Evolutionary conservation across 2,329 filamentous ascomycete genomes (phyloP).

Genomic region (Aspergillus fischeri): DNA sequence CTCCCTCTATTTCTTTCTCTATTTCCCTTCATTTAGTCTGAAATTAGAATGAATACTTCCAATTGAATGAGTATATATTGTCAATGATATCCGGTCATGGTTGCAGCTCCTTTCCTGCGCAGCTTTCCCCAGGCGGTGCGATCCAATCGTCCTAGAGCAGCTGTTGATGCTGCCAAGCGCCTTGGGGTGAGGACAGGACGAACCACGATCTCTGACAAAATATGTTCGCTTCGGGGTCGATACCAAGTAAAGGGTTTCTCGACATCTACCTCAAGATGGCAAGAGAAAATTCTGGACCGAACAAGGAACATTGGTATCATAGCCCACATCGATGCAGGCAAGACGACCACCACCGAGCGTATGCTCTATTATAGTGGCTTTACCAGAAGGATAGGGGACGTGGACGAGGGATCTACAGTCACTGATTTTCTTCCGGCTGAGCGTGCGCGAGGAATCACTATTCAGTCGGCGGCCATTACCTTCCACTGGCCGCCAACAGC

Average conservation of each 20-base stretch:
- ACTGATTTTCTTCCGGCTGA: constrained; percentile 96
- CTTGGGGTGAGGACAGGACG: neutral
- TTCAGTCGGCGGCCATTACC: constrained; percentile 93
- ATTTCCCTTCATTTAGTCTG: neutral
- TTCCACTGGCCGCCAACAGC: constrained; percentile 76
- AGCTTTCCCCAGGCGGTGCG: constrained; percentile 22
- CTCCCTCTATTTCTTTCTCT: neutral
- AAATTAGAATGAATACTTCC: neutral
- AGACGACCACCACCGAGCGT: constrained; percentile 97
- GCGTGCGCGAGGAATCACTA: constrained; percentile 88
- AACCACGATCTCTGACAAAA: neutral
- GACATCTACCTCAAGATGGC: constrained; percentile 17
- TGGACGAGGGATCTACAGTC: constrained; percentile 93
- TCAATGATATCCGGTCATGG: constrained; percentile 19
- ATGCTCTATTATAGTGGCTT: constrained; percentile 97
- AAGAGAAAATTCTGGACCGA: constrained; percentile 46
- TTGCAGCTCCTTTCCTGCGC: constrained; percentile 28
- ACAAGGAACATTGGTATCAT: constrained; percentile 98
- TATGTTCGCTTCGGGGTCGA: neutral
- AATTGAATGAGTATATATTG: neutral
- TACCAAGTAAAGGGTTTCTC: constrained; percentile 23
- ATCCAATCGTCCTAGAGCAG: constrained; percentile 6
- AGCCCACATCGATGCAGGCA: constrained; percentile 96
- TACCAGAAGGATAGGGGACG: constrained; percentile 84
- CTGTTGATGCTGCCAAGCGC: constrained; percentile 4